Evolutionary conservation across 192 early-diverging fungal genomes (phyloP), one percentile per base, ranked within the genome.

Genomic region (Mortierella claussenii): DNA sequence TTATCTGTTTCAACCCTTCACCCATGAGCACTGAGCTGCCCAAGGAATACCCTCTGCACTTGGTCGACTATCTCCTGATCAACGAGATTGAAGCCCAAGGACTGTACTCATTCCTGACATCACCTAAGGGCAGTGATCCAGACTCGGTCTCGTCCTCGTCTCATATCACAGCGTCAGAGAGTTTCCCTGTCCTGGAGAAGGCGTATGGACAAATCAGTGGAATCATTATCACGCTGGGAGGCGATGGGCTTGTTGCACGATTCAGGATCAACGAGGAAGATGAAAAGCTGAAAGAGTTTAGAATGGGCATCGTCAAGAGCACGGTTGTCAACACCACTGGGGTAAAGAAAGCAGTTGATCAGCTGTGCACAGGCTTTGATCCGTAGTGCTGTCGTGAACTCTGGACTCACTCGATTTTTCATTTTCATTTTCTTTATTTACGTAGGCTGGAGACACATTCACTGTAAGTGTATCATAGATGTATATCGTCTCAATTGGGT

Each of bases 1-100:
- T 81, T 45, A 81, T 94, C 6, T 75, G 92, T 54, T 91, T 93
- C 74, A 98, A 98, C 69, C 94, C 96, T 1, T 91, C 96, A 4
- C 96, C 96, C 13, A 86, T 95, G 69, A 64, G 81, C 42, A 13
- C 60, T 44, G 55, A 55, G 58, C 69, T 85, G 73, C 70, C 63
- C 27, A 59, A 55, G 36, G 57, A 75, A 60, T 91, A 82, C 55
- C 83, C 78, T 0, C 56, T 92, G 30, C 80, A 92, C 17, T 46
- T 83, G 31, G 89, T 91, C 7, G 89, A 94, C 57, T 83, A 94
- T 30, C 79, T 98, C 53, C 80, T 96, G 2, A 73, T 96, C 46
- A 98, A 98, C 71, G 89, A 93, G 66, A 81, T 80, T 15, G 96
- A 98, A 68, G 88, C 93, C 0, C 56, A 70, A 4, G 68, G 58